These are phyloP conservation scores for Fusarium sp. DNA, from an alignment of 2,329 filamentous ascomycete species.

Conservation along the genomic window DNA sequence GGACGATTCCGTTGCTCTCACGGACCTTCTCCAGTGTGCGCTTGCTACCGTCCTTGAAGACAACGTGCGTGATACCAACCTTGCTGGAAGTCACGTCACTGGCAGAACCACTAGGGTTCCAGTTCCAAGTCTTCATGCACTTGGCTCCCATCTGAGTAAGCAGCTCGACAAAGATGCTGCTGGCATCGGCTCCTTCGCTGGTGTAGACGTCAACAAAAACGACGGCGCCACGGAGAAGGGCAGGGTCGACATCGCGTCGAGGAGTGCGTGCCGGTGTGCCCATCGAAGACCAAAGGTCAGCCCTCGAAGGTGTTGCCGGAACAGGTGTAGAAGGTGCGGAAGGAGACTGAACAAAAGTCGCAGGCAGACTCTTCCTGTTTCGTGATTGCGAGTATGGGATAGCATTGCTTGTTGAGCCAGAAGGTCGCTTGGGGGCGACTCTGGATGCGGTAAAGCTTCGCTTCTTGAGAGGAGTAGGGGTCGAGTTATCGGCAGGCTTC, in stretches of 20 bases:
- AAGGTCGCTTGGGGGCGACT: slow-evolving; percentile 54
- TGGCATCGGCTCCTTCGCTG: slow-evolving; percentile 80
- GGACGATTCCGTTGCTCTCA: slow-evolving; percentile 74
- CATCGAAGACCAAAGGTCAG: slow-evolving; percentile 61
- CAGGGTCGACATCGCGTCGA: slow-evolving; percentile 60
- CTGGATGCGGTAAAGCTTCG: slow-evolving; percentile 61
- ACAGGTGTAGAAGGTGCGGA: slow-evolving; percentile 45
- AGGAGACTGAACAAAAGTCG: slow-evolving; percentile 29
- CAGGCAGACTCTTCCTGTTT: slow-evolving; percentile 46
- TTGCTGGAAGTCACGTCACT: slow-evolving; percentile 55
- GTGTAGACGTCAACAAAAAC: slow-evolving; percentile 87
- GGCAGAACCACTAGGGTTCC: slow-evolving; percentile 63
- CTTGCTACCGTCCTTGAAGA: slow-evolving; percentile 86
- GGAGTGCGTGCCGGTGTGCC: slow-evolving; percentile 66
- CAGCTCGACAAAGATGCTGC: slow-evolving; percentile 80
- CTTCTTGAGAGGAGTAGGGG: slow-evolving; percentile 58
- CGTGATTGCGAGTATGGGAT: slow-evolving; percentile 64
- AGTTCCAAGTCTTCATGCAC: slow-evolving; percentile 78
- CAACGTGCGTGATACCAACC: slow-evolving; percentile 83
- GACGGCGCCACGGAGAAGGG: slow-evolving; percentile 71
- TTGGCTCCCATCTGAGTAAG: slow-evolving; percentile 82
- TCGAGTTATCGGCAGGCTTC: slow-evolving; percentile 69
- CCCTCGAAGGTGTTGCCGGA: slow-evolving; percentile 55
- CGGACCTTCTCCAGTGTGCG: slow-evolving; percentile 82
- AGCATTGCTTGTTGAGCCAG: slow-evolving; percentile 56